Conservation (phyloP, 352 stramenopile genomes). For the Aphanomyces astaci region DNA sequence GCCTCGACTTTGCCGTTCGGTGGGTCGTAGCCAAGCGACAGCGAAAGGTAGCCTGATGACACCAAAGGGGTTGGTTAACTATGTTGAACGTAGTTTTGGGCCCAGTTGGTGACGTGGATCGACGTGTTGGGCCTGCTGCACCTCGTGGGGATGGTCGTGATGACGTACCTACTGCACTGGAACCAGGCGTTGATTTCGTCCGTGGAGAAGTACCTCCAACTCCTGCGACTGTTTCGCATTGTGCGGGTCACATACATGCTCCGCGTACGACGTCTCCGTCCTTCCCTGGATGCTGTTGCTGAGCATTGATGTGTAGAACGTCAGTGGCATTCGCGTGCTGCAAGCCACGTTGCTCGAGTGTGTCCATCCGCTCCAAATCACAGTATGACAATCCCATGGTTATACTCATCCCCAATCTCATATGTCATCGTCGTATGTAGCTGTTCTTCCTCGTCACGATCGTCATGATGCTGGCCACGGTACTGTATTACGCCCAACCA, state of each 20-base stretch:
- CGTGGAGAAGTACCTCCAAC: constrained; percentile 27
- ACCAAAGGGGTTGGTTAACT: no score
- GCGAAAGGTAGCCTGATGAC: constrained; percentile 28
- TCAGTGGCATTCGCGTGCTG: constrained; percentile 48
- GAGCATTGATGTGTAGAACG: constrained; percentile 4
- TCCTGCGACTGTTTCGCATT: constrained; percentile 45
- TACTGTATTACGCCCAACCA: constrained; percentile 65
- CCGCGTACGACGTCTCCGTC: constrained; percentile 40
- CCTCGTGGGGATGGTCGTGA: constrained; percentile 39
- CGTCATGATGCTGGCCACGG: constrained; percentile 64
- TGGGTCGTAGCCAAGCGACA: constrained; percentile 29
- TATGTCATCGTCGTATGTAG: no score
- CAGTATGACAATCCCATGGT: not conserved
- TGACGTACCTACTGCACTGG: constrained; percentile 23
- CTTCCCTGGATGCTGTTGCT: no score
- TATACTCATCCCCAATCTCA: no score
- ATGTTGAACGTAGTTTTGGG: constrained; percentile 13
- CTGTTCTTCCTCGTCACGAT: constrained; percentile 68
- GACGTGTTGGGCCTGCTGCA: constrained; percentile 49
- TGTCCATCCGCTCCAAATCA: constrained; percentile 1
- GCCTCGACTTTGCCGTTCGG: constrained; percentile 41
- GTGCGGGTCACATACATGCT: constrained; percentile 46
- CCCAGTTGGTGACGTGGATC: constrained; percentile 35
- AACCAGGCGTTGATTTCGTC: constrained; percentile 21
- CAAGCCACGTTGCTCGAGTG: constrained; percentile 36